Evolutionary conservation across 306 rosid genomes (phyloP), one percentile per base, ranked within the genome.

Genomic region (Aeschynomene evenia): DNA sequence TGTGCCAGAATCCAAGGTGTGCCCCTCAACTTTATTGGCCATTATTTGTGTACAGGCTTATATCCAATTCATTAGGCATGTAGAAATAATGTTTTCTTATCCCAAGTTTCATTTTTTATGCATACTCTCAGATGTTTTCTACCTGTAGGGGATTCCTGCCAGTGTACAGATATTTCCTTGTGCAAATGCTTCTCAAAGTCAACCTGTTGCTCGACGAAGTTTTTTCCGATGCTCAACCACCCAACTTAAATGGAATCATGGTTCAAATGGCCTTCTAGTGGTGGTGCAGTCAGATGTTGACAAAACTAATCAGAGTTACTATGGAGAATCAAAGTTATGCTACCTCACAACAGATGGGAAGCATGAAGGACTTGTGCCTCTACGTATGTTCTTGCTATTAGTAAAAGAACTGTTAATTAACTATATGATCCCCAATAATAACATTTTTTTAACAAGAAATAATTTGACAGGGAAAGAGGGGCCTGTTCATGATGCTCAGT

Each of bases 291-390:
- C 98, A 26, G 98, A 93, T 81, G 96, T 90, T 43, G 98, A 90
- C 73, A 93, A 90, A 87, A 93, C 97, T 73, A 93, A 93, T 79
- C 98, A 93, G 69, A 93, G 98, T 85, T 93, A 93, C 80, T 88
- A 88, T 57, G 97, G 98, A 63, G 98, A 93, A 72, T 85, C 98
- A 29, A 93, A 90, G 82, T 80, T 93, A 65, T 82, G 79, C 90
- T 90, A 90, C 84, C 68, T 93, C 77, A 88, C 98, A 53, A 90
- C 94, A 2, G 97, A 93, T 77, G 96, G 97, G 43, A 68, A 37
- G 63, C 87, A 85, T 73, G 98, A 90, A 84, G 91, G 96, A 77
- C 89, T 84, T 71, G 97, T 93, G 22, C 88, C 96, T 78, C 98
- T 93, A 63, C 89, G 98, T 93, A 88, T 29, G 97, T 75, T 80